These are phyloP conservation scores for Heliamphora pulchella DNA, from an alignment of 179 eudicot genomes.

Conservation along the genomic window DNA sequence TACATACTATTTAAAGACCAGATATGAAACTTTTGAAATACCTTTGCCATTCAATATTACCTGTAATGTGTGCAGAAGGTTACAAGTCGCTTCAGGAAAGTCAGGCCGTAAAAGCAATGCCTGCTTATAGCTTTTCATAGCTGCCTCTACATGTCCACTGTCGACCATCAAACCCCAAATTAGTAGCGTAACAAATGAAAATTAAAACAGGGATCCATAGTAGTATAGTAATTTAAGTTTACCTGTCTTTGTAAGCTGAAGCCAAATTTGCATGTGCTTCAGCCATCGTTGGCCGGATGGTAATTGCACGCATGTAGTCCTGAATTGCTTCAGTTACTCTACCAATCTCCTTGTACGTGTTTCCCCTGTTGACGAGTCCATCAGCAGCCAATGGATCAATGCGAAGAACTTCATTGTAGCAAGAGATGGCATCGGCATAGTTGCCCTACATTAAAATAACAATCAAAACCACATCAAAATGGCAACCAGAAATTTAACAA, in stretches of 20 bases:
- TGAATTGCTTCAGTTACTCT: constrained; percentile 95
- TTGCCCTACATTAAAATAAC: constrained; percentile 64
- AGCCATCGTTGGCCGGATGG: constrained; percentile 80
- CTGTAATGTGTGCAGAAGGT: constrained; percentile 95
- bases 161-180: constrained; percentile 16
- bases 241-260: constrained; percentile 98
- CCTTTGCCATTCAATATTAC: too few relatives aligned
- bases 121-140: constrained; percentile 80
- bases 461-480: too few relatives aligned
- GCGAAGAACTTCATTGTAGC: constrained; percentile 90
- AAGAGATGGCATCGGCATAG: constrained; percentile 74
- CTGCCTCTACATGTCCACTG: constrained; percentile 89
- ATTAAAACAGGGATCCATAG: not conserved
- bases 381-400: constrained; percentile 92
- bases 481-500: too few relatives aligned
- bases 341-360: constrained; percentile 87
- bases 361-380: constrained; percentile 87
- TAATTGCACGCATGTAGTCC: constrained; percentile 75
- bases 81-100: constrained; percentile 97
- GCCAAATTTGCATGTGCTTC: constrained; percentile 99
- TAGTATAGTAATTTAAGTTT: not conserved
- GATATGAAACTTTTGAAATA: too few relatives aligned
- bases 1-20: too few relatives aligned
- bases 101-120: constrained; percentile 79
- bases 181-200: not conserved